Evolutionary conservation across 164 flowering plant genomes (phyloP).

Genomic region (Annona squamosa): DNA sequence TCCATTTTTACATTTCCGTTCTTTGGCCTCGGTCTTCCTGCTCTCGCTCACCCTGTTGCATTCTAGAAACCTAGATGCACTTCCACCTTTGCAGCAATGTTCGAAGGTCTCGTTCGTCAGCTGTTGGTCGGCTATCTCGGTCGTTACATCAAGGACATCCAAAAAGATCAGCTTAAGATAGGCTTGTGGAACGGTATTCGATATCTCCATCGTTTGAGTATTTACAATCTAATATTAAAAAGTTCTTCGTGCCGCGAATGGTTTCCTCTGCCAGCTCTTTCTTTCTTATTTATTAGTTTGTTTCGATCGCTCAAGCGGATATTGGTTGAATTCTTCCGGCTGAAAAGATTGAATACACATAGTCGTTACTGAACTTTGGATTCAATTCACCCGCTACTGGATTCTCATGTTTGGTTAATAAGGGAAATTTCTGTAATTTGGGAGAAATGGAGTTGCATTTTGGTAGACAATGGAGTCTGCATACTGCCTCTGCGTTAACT

Average conservation of each 20-base stretch:
- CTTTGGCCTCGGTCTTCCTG: background rate
- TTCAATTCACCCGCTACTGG: background rate
- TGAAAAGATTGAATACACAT: background rate
- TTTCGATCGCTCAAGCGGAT: background rate
- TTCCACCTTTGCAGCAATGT: constrained; percentile 25
- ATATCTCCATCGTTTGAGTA: background rate
- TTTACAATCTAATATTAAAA: background rate
- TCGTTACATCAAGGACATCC: constrained; percentile 65
- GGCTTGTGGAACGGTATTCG: constrained; percentile 65
- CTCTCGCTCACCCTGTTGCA: background rate
- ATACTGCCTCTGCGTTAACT: background rate
- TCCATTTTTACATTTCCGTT: background rate
- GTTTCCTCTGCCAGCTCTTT: background rate
- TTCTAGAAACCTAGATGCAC: background rate
- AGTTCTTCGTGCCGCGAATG: background rate
- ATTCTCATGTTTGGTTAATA: background rate
- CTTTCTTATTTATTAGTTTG: background rate
- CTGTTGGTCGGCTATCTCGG: constrained; percentile 66
- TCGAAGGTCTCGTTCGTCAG: constrained; percentile 71
- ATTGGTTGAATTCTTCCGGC: background rate
- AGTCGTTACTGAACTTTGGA: background rate
- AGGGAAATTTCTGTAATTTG: background rate
- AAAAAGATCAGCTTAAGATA: constrained; percentile 77
- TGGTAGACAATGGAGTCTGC: background rate
- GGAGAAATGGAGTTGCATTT: background rate